These are phyloP conservation scores for Plasmodium vinckei DNA, from an alignment of 169 alveolate genomes.

Conservation along the genomic window DNA sequence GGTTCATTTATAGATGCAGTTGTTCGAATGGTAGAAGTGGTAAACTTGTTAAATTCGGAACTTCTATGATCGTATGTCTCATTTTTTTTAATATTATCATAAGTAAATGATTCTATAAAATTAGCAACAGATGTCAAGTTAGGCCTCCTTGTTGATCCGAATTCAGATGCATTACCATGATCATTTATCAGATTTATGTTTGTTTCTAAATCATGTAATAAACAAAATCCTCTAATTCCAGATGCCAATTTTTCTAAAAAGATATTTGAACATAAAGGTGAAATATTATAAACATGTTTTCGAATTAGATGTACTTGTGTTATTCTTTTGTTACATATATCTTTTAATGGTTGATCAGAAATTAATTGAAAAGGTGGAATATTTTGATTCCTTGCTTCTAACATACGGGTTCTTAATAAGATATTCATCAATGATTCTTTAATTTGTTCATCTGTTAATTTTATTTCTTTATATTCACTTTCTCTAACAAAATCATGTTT, in stretches of 20 bases:
- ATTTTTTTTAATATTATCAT: no score
- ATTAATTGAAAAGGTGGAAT: constrained; percentile 77
- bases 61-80: no score
- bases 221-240: constrained; percentile 71
- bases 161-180: no score
- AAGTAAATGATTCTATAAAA: no score
- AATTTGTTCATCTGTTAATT: constrained; percentile 49
- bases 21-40: no score
- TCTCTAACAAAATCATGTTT: constrained; percentile 12
- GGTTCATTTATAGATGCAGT: no score
- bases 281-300: constrained; percentile 62
- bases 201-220: constrained; percentile 55
- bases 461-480: constrained; percentile 20
- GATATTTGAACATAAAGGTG: constrained; percentile 63
- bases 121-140: no score
- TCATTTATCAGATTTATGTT: constrained; percentile 8
- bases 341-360: constrained; percentile 74
- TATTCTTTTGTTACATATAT: constrained; percentile 62
- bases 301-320: constrained; percentile 47
- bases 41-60: no score
- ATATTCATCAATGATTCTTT: constrained; percentile 58
- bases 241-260: constrained; percentile 57
- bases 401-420: constrained; percentile 60
- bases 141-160: no score
- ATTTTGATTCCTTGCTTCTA: constrained; percentile 76